Evolutionary conservation across 2,329 filamentous ascomycete species (phyloP), one percentile per base, ranked within the genome.

Genomic region (Aspergillus sp.): DNA sequence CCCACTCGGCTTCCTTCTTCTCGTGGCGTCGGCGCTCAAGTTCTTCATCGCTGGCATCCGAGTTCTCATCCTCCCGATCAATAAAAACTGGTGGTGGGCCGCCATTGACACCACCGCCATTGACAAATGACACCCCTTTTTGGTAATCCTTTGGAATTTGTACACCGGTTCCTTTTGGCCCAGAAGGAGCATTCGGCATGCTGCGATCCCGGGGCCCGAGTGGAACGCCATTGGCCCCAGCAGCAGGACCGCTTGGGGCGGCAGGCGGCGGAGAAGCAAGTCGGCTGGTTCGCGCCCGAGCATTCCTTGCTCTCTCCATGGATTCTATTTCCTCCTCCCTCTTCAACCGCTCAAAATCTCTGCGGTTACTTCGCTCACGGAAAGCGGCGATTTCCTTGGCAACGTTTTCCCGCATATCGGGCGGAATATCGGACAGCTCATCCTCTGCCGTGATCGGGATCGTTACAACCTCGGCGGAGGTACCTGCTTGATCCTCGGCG

Each of bases 391-490:
- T 98, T 57, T 98, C 93, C 36, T 81, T 81, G 0, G 91, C 85
- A 11, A 98, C 91, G 0, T 86, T 88, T 55, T 93, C 91, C 15
- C 91, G 80, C 86, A 94, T 93, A 55, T 96, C 91, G 1, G 85
- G 81, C 0, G 91, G 91, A 29, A 98, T 95, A 50, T 98, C 91
- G 13, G 88, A 81, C 27, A 98, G 69, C 52, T 98, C 91, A 52
- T 98, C 93, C 42, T 98, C 91, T 32, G 82, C 75, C 1, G 80
- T 78, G 19, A 94, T 71, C 3, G 86, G 81, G 37, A 96, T 93
- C 36, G 88, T 94, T 43, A 93, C 80, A 24, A 95, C 80, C 58
- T 94, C 86, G 4, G 85, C 78, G 34, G 77, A 75, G 25, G 63
- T 61, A 20, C 78, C 77, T 24, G 75, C 76, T 15, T 69, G 61